Conservation (phyloP, 108 stramenopile species). For the Cylindrotheca closterium region DNA sequence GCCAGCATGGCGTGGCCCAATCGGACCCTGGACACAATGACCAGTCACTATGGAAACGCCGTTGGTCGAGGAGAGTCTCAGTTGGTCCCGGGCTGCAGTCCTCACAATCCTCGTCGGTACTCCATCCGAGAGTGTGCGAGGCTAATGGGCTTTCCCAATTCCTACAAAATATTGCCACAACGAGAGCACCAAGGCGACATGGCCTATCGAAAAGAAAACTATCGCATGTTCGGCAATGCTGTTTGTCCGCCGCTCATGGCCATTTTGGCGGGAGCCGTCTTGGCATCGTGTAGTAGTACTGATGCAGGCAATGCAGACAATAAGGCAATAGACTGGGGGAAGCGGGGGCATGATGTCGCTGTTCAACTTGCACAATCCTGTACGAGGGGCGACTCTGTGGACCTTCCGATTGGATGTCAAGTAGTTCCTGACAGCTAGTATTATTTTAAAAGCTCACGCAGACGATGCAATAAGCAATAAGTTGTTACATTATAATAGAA, state of each 20-base stretch:
- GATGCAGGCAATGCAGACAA: background rate
- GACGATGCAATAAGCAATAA: no score
- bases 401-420: constrained; percentile 25
- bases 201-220: constrained; percentile 58
- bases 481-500: no score
- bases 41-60: constrained; percentile 75
- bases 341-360: constrained; percentile 6
- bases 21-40: constrained; percentile 55
- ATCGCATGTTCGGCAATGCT: constrained; percentile 51
- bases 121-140: constrained; percentile 69
- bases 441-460: no score
- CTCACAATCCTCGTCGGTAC: constrained; percentile 62
- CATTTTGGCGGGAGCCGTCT: constrained; percentile 67
- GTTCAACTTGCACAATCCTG: constrained; percentile 10
- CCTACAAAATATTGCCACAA: constrained; percentile 31
- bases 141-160: constrained; percentile 80
- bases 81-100: constrained; percentile 57
- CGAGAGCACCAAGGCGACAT: constrained; percentile 49
- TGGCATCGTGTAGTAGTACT: constrained; percentile 29
- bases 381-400: constrained; percentile 1
- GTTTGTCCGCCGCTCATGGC: constrained; percentile 84
- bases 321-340: constrained; percentile 11
- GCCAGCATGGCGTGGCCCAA: constrained; percentile 70
- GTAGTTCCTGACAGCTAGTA: no score
- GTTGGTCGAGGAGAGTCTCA: constrained; percentile 75